Conservation (phyloP, 2,329 filamentous ascomycete genomes). For the Apiospora aurea region DNA sequence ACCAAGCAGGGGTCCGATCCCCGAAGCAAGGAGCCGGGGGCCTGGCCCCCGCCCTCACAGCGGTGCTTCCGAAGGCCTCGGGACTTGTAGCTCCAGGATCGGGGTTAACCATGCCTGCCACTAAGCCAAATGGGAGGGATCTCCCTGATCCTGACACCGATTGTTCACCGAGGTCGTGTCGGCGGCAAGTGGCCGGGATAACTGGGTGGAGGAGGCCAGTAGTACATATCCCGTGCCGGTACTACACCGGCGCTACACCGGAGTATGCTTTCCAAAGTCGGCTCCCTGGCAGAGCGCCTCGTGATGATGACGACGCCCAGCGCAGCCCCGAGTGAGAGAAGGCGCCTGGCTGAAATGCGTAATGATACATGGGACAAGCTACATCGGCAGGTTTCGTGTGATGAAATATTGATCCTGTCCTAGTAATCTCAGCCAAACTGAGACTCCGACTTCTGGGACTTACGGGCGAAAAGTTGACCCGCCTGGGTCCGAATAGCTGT, state of each 20-base stretch:
- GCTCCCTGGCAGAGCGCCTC: not conserved
- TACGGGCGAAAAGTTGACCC: not conserved
- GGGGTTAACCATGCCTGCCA: not conserved
- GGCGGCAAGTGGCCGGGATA: not conserved
- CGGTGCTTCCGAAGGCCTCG: not conserved
- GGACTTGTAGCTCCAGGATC: not conserved
- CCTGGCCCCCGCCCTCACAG: not conserved
- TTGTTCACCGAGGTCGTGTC: not conserved
- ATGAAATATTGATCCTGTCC: not conserved
- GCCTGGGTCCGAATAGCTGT: not conserved
- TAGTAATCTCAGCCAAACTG: not conserved
- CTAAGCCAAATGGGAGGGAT: not conserved
- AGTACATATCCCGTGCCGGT: not conserved
- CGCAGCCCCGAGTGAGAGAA: not conserved
- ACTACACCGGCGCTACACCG: not conserved
- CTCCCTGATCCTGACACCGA: not conserved
- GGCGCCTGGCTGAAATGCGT: not conserved
- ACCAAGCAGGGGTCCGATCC: not conserved
- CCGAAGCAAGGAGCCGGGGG: slow-evolving; percentile 7
- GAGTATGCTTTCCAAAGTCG: not conserved
- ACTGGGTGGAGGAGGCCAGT: not conserved
- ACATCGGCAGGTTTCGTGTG: not conserved
- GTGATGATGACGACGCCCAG: not conserved
- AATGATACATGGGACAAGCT: not conserved
- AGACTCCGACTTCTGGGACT: not conserved